Percentiles rank a stretch among this genome's conserved stretches.
phyloP scores from a whole-genome alignment of 2,329 filamentous ascomycete genomes.

The Aspergillus glaucus region DNA sequence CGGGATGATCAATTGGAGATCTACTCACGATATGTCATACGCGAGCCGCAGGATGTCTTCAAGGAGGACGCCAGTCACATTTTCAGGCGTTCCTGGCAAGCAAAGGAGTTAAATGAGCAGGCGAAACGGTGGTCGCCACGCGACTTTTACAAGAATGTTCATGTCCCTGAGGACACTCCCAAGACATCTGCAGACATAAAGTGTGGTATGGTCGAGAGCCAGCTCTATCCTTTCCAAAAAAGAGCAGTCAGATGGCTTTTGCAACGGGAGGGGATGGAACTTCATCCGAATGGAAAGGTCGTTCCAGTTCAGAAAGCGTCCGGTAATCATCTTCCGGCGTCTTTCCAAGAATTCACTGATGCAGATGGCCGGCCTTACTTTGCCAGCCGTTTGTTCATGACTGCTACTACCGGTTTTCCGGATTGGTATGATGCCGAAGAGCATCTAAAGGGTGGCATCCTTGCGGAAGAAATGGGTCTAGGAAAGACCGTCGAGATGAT shows the following conservation, averaged over 20 bases:
- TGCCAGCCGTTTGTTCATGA: conserved; percentile 38
- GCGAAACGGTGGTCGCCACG: conserved; percentile 26
- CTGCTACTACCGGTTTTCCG: conserved; percentile 31
- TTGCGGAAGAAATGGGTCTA: conserved; percentile 48
- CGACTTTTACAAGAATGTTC: conserved; percentile 44
- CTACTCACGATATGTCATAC: conserved; percentile 26
- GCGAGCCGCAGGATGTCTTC: conserved; percentile 10
- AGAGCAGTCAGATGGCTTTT: conserved; percentile 44
- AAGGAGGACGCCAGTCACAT: background rate
- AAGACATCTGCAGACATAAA: conserved; percentile 28
- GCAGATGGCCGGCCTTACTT: conserved; percentile 33
- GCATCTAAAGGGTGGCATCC: conserved; percentile 37
- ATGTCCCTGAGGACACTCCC: conserved; percentile 34
- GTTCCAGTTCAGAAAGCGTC: conserved; percentile 9
- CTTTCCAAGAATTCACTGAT: conserved; percentile 34
- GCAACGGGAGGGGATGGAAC: conserved; percentile 35
- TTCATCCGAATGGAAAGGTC: conserved; percentile 27
- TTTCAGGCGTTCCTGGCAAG: background rate
- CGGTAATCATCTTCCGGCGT: conserved; percentile 24
- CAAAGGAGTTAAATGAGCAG: background rate
- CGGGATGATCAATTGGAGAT: conserved; percentile 11
- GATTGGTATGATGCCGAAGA: conserved; percentile 25
- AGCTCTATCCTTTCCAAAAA: conserved; percentile 45
- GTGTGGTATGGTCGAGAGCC: conserved; percentile 28
- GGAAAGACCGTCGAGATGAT: conserved; percentile 48